Evolutionary conservation across 1,139 yeast species (phyloP), one percentile per base, ranked within the genome.

Genomic region (Starmera stellimalicola): DNA sequence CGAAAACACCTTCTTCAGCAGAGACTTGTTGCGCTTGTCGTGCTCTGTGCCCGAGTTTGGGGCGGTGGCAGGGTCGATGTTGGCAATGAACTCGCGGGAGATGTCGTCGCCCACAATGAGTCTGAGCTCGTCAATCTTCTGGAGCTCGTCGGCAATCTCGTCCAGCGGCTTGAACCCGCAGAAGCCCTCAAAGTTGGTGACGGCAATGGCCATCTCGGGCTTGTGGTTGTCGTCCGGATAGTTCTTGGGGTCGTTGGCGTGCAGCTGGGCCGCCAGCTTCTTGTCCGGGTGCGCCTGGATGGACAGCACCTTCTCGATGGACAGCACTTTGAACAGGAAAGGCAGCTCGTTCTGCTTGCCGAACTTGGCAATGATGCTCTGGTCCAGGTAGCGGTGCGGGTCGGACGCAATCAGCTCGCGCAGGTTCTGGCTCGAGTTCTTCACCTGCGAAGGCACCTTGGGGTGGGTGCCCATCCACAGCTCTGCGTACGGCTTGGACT

Each of bases 381-480:
- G 52, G 44, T 83, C 83, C 42, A 83, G 63, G 40, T 72, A 67
- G 32, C 64, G 57, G 28, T 63, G 60, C n/a, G 95, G 93, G 45
- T 78, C 55, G 6, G 62, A 52, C 20, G 65, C 60, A 32, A 88
- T 73, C 32, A 84, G 57, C 14, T 81, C 83, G 41, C 88, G 70
- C 52, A 91, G 68, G 18, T 68, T 54, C 43, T 69, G 62, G 26
- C 75, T 75, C 19, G 65, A 70, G 15, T 70, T 68, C 29, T 73
- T 70, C 5, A 22, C 12, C 34, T 62, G 62, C n/a, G 95, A 80
- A 15, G 97, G 96, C 11, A 83, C 87, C 32, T 82, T 80, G 33
- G 94, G 93, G 54, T 91, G 98, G 19, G 97, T 87, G 19, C 98
- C 98, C 98, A 91, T 91, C 98, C 98, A 91, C 47, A 91, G 68